Evolutionary conservation across 2,329 filamentous ascomycete genomes (phyloP).

Genomic region (Acrodontium crateriforme): DNA sequence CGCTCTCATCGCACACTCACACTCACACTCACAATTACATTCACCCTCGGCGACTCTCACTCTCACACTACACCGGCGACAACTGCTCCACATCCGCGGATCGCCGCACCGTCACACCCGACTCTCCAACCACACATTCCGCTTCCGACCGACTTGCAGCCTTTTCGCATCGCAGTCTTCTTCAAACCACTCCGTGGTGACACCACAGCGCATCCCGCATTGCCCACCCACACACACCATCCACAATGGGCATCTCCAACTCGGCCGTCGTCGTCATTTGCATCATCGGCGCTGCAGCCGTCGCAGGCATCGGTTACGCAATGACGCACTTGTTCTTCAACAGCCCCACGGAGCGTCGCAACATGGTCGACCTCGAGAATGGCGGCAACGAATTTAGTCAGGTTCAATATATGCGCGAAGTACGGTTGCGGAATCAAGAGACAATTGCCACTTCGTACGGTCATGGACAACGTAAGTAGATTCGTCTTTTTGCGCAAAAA

Average conservation of each 20-base stretch:
- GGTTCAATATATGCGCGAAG: conserved; percentile 17
- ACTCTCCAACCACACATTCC: no score
- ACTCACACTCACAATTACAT: no score
- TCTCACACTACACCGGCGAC: no score
- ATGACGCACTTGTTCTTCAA: conserved; percentile 10
- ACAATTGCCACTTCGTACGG: conserved; percentile 5
- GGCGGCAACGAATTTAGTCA: conserved; percentile 8
- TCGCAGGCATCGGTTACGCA: conserved; percentile 12
- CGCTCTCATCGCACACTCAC: no score
- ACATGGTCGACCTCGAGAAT: neutral
- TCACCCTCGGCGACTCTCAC: no score
- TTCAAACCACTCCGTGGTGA: no score
- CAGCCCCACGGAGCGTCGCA: neutral
- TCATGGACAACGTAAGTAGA: conserved; percentile 4
- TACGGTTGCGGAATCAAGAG: conserved; percentile 12
- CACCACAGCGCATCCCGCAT: no score
- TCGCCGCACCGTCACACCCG: no score
- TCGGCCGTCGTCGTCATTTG: conserved; percentile 8
- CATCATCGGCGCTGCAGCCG: conserved; percentile 10
- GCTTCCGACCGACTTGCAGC: no score
- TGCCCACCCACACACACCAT: neutral
- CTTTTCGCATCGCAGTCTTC: no score
- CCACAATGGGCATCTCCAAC: neutral
- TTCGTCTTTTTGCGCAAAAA: no score
- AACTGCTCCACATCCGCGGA: no score